A percentile compares a stretch with the other conserved stretches of the same genome.
Evolutionary conservation across 352 stramenopile genomes (phyloP).

Genomic region (Phytophthora sansomeana): DNA sequence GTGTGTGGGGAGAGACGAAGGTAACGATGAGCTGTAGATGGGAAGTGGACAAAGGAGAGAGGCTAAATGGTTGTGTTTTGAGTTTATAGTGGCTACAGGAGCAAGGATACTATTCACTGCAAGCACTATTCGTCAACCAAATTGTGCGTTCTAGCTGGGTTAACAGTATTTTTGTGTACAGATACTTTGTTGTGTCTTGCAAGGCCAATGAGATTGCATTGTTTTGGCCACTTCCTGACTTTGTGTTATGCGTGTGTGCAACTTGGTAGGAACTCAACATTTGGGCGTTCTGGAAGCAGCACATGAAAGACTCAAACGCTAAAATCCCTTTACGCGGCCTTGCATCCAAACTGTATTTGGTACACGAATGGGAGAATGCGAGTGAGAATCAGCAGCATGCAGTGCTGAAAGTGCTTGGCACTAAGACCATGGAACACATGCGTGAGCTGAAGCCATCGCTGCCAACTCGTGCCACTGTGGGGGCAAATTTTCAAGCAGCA

Average conservation of each 20-base stretch:
- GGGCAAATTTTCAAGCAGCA: conserved; percentile 17
- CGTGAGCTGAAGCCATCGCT: conserved; percentile 21
- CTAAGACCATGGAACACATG: conserved; percentile 31
- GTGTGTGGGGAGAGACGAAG: conserved; percentile 60
- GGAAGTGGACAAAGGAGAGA: conserved; percentile 2
- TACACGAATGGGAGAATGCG: conserved; percentile 56
- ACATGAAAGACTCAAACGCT: conserved; percentile 31
- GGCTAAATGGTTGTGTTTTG: background rate
- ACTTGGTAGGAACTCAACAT: conserved; percentile 69
- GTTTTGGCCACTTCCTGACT: conserved; percentile 4
- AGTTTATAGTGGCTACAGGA: conserved; percentile 61
- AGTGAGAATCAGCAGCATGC: conserved; percentile 19
- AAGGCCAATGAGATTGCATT: too few species aligned
- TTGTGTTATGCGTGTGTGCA: background rate
- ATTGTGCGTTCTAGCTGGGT: conserved; percentile 61
- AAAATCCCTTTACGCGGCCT: conserved; percentile 60
- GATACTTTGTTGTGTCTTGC: background rate
- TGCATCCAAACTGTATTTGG: conserved; percentile 56
- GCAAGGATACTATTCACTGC: conserved; percentile 70
- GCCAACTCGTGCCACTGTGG: conserved; percentile 1
- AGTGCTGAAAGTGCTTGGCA: conserved; percentile 28
- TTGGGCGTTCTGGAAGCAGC: conserved; percentile 63
- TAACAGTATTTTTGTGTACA: too few species aligned
- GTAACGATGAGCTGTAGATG: conserved; percentile 25
- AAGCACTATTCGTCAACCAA: conserved; percentile 76